These are phyloP conservation scores for Parafenestella ontariensis DNA, from an alignment of 2,329 filamentous ascomycete species.

Conservation along the genomic window DNA sequence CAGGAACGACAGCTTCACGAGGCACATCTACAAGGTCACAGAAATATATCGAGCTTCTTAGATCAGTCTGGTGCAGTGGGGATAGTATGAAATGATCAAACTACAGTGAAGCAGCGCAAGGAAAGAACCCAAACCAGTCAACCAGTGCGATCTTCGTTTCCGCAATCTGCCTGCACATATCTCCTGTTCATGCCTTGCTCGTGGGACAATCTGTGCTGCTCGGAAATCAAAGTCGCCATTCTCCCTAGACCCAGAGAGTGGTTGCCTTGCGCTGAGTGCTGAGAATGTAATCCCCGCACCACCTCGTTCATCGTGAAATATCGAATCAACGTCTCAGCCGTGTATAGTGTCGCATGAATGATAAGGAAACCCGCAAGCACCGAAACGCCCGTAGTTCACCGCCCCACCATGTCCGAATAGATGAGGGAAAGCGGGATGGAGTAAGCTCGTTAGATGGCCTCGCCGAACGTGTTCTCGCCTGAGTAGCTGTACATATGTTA, in stretches of 20 bases:
- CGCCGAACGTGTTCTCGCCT: conserved; percentile 97
- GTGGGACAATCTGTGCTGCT: conserved; percentile 1
- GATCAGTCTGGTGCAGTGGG: conserved; percentile 28
- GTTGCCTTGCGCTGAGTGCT: conserved; percentile 14
- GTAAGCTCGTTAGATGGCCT: conserved; percentile 46
- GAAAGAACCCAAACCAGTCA: conserved; percentile 14
- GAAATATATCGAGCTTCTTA: conserved; percentile 1
- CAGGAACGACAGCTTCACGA: conserved; percentile 27
- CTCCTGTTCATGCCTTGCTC: not conserved
- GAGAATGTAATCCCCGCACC: conserved; percentile 9
- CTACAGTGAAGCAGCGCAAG: conserved; percentile 26
- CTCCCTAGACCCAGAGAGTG: conserved; percentile 1
- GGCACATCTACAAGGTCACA: conserved; percentile 6
- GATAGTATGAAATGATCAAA: conserved; percentile 27
- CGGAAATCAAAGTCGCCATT: not conserved
- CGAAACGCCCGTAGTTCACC: conserved; percentile 41
- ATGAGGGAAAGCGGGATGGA: conserved; percentile 18
- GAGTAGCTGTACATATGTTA: conserved; percentile 70
- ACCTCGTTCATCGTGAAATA: conserved; percentile 16
- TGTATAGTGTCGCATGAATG: conserved; percentile 26
- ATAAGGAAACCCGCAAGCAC: conserved; percentile 32
- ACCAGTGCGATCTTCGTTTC: conserved; percentile 3
- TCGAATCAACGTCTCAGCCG: conserved; percentile 23
- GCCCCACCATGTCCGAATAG: conserved; percentile 29
- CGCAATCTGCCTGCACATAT: not conserved